Evolutionary conservation across 202 grass and related monocot species (phyloP).

Genomic region (Brachypodium distachyon): DNA sequence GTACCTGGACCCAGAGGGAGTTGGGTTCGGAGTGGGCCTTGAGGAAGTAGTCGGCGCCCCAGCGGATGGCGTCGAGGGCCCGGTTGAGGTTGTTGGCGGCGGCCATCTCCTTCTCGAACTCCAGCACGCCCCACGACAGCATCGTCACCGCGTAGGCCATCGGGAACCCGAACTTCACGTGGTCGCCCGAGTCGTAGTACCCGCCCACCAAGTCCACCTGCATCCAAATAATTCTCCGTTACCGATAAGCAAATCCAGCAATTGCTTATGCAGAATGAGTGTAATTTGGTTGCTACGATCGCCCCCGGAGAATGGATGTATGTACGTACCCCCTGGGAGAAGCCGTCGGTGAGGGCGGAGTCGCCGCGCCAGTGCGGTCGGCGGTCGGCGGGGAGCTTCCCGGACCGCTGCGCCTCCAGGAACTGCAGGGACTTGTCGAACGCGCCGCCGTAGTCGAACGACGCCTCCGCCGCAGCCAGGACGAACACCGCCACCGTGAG

Average conservation of each 20-base stretch:
- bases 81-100: conserved; percentile 54
- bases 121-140: conserved; percentile 55
- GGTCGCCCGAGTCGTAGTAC: conserved; percentile 92
- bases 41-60: conserved; percentile 82
- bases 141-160: conserved; percentile 82
- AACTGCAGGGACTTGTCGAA: conserved; percentile 76
- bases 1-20: conserved; percentile 73
- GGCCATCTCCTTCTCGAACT: conserved; percentile 86
- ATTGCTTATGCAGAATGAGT: too few species aligned
- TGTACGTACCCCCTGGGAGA: conserved; percentile 39
- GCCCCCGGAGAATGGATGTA: too few species aligned
- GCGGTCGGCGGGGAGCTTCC: conserved; percentile 69
- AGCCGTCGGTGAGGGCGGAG: conserved; percentile 77
- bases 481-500: not conserved
- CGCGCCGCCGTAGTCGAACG: conserved; percentile 56
- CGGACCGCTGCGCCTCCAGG: conserved; percentile 83
- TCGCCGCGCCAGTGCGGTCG: conserved; percentile 70
- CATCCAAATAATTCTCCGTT: not conserved
- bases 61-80: conserved; percentile 64
- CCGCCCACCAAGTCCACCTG: conserved; percentile 93
- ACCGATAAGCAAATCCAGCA: not conserved
- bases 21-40: conserved; percentile 82
- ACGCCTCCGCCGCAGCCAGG: not conserved
- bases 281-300: too few species aligned
- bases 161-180: conserved; percentile 90